Evolutionary conservation across 305 asterid species (phyloP).

Genomic region (Solanum hybrid): DNA sequence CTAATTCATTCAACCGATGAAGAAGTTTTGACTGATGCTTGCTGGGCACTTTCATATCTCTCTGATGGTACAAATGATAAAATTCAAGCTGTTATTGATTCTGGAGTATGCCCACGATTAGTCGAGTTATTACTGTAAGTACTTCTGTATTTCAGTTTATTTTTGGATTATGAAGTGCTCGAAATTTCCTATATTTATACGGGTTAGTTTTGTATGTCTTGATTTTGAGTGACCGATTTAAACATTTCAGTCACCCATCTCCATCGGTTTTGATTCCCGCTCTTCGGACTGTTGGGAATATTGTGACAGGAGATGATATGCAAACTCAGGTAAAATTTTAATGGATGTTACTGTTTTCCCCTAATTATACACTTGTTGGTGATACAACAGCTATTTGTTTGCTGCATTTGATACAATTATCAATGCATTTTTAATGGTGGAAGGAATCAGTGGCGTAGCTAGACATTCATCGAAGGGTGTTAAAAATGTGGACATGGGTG

Average conservation of each 20-base stretch:
- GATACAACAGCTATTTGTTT: background rate
- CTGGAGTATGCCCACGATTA: conserved; percentile 78
- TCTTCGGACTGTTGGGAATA: conserved; percentile 86
- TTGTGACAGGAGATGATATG: conserved; percentile 90
- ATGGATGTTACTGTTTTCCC: background rate
- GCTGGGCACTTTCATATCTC: conserved; percentile 93
- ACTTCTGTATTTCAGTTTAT: background rate
- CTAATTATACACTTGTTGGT: background rate
- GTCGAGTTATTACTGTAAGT: conserved; percentile 76
- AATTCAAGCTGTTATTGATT: conserved; percentile 85
- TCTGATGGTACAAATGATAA: conserved; percentile 89
- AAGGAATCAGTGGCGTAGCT: background rate
- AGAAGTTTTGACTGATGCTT: conserved; percentile 88
- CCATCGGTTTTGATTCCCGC: conserved; percentile 89
- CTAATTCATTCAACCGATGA: conserved; percentile 77
- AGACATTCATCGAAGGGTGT: background rate
- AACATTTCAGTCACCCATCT: conserved; percentile 64
- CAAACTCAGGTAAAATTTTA: conserved; percentile 68
- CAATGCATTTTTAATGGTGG: background rate
- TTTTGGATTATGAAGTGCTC: background rate
- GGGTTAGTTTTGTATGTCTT: background rate
- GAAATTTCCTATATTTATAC: background rate
- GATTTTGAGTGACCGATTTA: conserved; percentile 7
- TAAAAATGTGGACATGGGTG: background rate
- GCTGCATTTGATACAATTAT: background rate